Percentiles rank a stretch among this genome's conserved stretches.
phyloP scores from a whole-genome alignment of 2,329 filamentous ascomycete species.

The Colletotrichum brevisporum region DNA sequence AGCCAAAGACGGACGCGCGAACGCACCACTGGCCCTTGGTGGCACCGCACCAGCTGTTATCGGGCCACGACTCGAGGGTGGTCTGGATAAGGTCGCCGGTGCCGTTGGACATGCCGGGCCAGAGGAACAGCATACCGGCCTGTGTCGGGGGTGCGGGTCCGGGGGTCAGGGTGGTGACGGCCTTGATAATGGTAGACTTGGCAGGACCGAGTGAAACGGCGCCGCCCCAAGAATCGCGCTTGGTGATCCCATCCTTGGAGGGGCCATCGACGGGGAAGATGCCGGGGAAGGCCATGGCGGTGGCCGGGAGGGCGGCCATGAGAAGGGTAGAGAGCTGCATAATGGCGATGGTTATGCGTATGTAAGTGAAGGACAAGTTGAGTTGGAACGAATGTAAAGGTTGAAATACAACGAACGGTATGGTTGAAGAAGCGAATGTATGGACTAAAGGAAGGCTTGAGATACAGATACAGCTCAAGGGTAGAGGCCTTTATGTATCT shows the following conservation, averaged over 20 bases:
- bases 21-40: slow-evolving; percentile 55
- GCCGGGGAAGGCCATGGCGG: slow-evolving; percentile 29
- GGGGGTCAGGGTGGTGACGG: slow-evolving; percentile 57
- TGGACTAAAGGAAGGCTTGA: neutral
- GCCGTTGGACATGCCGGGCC: slow-evolving; percentile 61
- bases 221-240: slow-evolving; percentile 28
- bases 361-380: slow-evolving; percentile 2
- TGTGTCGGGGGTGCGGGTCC: slow-evolving; percentile 54
- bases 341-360: neutral
- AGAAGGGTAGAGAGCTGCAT: slow-evolving; percentile 31
- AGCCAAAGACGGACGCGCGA: slow-evolving; percentile 49
- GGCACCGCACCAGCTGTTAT: slow-evolving; percentile 58
- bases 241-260: slow-evolving; percentile 20
- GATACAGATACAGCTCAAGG: neutral
- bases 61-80: slow-evolving; percentile 57
- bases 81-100: slow-evolving; percentile 59
- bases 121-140: slow-evolving; percentile 56
- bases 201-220: slow-evolving; percentile 33
- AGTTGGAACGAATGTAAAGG: slow-evolving; percentile 17
- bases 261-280: slow-evolving; percentile 26
- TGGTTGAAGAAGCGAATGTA: slow-evolving; percentile 20
- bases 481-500: slow-evolving; percentile 4
- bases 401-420: slow-evolving; percentile 11
- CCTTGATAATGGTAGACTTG: slow-evolving; percentile 50
- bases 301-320: slow-evolving; percentile 19